phyloP scores from a whole-genome alignment of 2,329 filamentous ascomycete species.

The Dichotomopilus funicola region DNA sequence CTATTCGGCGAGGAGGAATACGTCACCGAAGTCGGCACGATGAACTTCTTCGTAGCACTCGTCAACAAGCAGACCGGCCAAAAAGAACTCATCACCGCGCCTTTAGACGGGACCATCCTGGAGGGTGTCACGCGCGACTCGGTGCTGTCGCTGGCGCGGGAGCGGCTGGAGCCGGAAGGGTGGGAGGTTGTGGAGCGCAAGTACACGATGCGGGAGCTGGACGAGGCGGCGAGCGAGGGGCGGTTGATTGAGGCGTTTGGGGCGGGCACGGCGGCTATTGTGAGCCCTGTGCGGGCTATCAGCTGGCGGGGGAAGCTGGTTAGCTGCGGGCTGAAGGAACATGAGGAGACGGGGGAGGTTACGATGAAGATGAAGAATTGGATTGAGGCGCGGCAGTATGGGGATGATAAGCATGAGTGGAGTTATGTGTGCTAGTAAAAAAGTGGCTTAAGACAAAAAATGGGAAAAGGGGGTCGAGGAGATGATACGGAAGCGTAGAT shows the following conservation, averaged over 20 bases:
- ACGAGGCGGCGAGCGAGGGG: conserved; percentile 75
- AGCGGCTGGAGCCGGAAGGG: conserved; percentile 75
- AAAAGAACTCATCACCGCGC: conserved; percentile 90
- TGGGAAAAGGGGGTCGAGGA: not conserved
- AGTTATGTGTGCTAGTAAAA: conserved; percentile 51
- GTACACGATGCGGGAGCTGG: conserved; percentile 82
- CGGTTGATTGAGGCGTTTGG: conserved; percentile 90
- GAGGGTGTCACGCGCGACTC: conserved; percentile 93
- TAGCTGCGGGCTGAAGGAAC: conserved; percentile 72
- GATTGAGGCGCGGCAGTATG: conserved; percentile 95
- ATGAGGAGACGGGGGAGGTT: conserved; percentile 82
- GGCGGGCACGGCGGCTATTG: conserved; percentile 86
- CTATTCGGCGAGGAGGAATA: conserved; percentile 93
- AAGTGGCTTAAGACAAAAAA: not conserved
- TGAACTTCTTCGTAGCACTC: conserved; percentile 93
- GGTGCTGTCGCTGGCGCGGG: conserved; percentile 75
- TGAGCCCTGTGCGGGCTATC: conserved; percentile 83
- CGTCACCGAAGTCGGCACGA: conserved; percentile 95
- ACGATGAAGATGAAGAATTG: conserved; percentile 86
- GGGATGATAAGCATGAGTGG: conserved; percentile 87
- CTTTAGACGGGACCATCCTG: conserved; percentile 91
- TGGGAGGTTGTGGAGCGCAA: conserved; percentile 87
- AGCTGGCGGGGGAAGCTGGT: conserved; percentile 79
- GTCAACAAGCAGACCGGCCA: conserved; percentile 80
- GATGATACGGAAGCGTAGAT: too few relatives aligned